Percentiles rank a stretch among this genome's conserved stretches.
These are phyloP conservation scores for Colletotrichum higginsianum DNA, from an alignment of 2,329 filamentous ascomycete genomes.

Conservation along the genomic window DNA sequence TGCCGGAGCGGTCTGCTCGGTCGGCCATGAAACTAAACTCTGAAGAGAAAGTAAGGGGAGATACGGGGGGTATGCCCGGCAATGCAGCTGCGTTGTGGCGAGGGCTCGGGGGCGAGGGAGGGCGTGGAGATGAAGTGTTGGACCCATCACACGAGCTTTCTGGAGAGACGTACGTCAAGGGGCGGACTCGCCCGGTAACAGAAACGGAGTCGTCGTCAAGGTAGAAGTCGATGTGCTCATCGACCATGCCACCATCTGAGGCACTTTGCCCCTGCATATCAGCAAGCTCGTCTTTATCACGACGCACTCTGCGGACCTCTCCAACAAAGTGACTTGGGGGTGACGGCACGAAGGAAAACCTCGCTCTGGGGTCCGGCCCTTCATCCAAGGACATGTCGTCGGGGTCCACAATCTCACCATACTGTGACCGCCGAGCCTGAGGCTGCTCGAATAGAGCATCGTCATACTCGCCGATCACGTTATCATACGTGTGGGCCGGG, in stretches of 20 bases:
- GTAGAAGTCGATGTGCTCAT: slow-evolving; percentile 10
- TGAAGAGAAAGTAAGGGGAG: neutral
- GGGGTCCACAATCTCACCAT: neutral
- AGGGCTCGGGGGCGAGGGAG: neutral
- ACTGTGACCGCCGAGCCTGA: neutral
- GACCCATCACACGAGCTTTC: neutral
- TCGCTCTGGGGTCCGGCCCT: too few species aligned
- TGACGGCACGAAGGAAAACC: neutral
- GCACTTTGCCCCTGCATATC: neutral
- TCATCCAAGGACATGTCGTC: neutral
- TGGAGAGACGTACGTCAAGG: slow-evolving; percentile 8
- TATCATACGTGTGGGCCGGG: neutral
- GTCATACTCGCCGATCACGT: neutral
- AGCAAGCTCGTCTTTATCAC: neutral
- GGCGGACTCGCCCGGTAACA: neutral
- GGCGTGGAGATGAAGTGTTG: neutral
- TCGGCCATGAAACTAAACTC: neutral
- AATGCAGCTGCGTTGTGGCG: neutral
- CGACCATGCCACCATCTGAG: neutral
- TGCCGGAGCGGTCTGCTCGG: neutral
- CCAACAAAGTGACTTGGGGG: neutral
- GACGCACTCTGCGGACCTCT: neutral
- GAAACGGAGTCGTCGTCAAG: slow-evolving; percentile 12
- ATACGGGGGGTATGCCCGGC: neutral
- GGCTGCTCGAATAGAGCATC: neutral